Percentiles rank a stretch among this genome's conserved stretches.
phyloP scores from a whole-genome alignment of 2,329 filamentous ascomycete genomes.

The Samsoniella hepiali region DNA sequence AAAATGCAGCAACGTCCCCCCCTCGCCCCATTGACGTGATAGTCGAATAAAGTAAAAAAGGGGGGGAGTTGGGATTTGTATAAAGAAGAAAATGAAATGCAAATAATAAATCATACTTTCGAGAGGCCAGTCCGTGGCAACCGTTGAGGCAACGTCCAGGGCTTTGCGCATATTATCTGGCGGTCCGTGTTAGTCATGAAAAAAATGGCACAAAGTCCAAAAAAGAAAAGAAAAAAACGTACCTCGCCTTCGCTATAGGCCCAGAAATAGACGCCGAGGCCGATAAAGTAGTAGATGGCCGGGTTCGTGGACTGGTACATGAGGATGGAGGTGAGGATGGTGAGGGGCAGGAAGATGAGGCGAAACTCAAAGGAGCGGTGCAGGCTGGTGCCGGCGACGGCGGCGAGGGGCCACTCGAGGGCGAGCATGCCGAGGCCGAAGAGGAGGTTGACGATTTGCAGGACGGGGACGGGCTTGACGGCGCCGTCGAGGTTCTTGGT shows the following conservation, averaged over 20 bases:
- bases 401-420: conserved; percentile 85
- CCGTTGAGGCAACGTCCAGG: conserved; percentile 66
- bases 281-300: conserved; percentile 86
- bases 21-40: neutral
- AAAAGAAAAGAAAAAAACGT: conserved; percentile 30
- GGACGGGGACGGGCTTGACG: conserved; percentile 80
- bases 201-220: conserved; percentile 18
- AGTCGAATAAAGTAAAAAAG: conserved; percentile 5
- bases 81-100: neutral
- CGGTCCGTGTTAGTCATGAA: conserved; percentile 19
- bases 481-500: conserved; percentile 84
- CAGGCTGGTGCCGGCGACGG: conserved; percentile 71
- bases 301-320: conserved; percentile 92
- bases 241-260: conserved; percentile 97
- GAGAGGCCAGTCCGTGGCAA: conserved; percentile 30
- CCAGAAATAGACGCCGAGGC: conserved; percentile 89
- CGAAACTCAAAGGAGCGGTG: conserved; percentile 87
- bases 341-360: conserved; percentile 77
- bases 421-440: conserved; percentile 74
- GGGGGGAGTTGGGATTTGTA: too few relatives aligned
- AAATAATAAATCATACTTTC: conserved; percentile 12
- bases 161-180: conserved; percentile 64
- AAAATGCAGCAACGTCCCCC: conserved; percentile 1
- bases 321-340: conserved; percentile 68
- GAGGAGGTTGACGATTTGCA: conserved; percentile 87